Conservation (phyloP, 768 basidiomycete species). For the Termitomyces sp. region DNA sequence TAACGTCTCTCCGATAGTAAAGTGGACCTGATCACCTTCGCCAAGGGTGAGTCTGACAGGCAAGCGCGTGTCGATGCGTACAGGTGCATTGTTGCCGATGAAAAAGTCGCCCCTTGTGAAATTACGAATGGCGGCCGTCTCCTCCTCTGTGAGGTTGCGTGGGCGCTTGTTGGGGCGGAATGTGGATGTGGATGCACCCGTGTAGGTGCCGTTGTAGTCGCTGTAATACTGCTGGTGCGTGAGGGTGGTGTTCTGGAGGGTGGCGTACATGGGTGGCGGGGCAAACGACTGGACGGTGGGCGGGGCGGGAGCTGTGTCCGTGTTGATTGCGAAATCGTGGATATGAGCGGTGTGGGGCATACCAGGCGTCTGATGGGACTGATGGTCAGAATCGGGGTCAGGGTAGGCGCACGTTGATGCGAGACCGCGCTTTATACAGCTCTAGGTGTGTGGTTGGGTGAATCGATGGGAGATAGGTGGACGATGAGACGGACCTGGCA, state of each 20-base stretch:
- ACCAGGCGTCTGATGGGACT: slow-evolving; percentile 38
- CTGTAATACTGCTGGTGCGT: slow-evolving; percentile 65
- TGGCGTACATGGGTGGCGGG: slow-evolving; percentile 49
- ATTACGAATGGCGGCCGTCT: slow-evolving; percentile 78
- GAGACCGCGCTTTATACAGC: slow-evolving; percentile 78
- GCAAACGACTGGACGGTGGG: slow-evolving; percentile 36
- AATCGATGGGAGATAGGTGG: background rate
- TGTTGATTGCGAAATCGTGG: too few species aligned
- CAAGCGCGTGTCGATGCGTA: slow-evolving; percentile 77
- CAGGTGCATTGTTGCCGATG: slow-evolving; percentile 75
- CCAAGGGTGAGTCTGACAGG: slow-evolving; percentile 78
- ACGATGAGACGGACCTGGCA: slow-evolving; percentile 54
- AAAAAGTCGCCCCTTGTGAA: slow-evolving; percentile 82
- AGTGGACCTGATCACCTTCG: slow-evolving; percentile 80
- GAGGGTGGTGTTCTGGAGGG: slow-evolving; percentile 42
- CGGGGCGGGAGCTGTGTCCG: too few species aligned
- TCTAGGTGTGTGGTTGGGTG: slow-evolving; percentile 36
- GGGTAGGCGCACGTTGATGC: slow-evolving; percentile 71
- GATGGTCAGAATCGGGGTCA: slow-evolving; percentile 64
- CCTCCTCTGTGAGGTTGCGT: slow-evolving; percentile 77
- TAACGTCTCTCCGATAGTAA: slow-evolving; percentile 41
- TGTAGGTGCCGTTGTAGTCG: slow-evolving; percentile 70
- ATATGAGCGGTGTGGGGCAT: slow-evolving; percentile 17
- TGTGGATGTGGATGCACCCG: slow-evolving; percentile 67
- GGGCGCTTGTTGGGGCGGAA: slow-evolving; percentile 82